phyloP scores from a whole-genome alignment of 2,329 filamentous ascomycete species.

The Epichloe uncinata region DNA sequence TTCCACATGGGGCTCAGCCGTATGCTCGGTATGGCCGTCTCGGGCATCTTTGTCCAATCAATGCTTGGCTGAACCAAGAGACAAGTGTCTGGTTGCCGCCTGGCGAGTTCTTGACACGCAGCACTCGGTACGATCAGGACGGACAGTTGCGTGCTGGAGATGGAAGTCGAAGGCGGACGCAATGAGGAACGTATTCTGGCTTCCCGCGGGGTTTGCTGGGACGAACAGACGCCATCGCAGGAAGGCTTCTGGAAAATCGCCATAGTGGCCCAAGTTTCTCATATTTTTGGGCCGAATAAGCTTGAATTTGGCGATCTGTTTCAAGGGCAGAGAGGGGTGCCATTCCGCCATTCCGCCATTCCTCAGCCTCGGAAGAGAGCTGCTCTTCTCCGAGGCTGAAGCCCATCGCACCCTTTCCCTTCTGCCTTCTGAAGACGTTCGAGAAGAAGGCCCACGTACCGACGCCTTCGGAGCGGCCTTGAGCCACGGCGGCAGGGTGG shows the following conservation, averaged over 20 bases:
- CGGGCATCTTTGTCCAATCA: no score
- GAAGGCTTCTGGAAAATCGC: slow-evolving; percentile 5
- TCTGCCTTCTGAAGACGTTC: slow-evolving; percentile 13
- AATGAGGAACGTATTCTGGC: no score
- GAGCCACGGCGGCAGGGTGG: no score
- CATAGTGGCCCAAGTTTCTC: neutral
- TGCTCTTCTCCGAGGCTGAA: neutral
- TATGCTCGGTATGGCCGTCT: no score
- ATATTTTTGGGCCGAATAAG: neutral
- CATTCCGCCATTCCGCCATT: no score
- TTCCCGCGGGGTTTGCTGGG: no score
- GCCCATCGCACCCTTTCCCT: neutral
- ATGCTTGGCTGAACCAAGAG: neutral
- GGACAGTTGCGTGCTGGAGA: no score
- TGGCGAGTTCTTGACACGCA: neutral
- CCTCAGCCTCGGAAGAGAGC: neutral
- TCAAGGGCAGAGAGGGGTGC: neutral
- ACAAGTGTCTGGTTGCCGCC: neutral
- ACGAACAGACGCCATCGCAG: neutral
- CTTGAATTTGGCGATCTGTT: neutral
- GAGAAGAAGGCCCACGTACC: slow-evolving; percentile 9
- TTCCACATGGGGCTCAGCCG: neutral
- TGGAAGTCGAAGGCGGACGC: no score
- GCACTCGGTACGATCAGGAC: neutral
- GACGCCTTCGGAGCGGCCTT: no score